phyloP scores from a whole-genome alignment of 2,329 filamentous ascomycete species.

The Mycosphaerella sp. region DNA sequence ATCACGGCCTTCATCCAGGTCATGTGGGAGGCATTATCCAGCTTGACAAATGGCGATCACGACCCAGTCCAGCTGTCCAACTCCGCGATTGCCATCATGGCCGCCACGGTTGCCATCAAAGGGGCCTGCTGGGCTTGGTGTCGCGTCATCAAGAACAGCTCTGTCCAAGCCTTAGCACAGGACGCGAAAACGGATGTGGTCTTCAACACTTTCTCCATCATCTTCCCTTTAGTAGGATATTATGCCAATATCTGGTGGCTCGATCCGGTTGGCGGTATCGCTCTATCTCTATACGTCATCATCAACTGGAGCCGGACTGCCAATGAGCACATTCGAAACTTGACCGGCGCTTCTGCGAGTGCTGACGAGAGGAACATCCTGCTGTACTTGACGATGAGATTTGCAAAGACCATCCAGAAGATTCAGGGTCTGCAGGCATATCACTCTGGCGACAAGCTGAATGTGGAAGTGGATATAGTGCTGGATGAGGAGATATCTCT shows the following conservation, averaged over 20 bases:
- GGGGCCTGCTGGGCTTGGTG: slow-evolving; percentile 82
- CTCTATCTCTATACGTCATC: slow-evolving; percentile 74
- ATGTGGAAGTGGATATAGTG: slow-evolving; percentile 77
- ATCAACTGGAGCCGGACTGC: slow-evolving; percentile 71
- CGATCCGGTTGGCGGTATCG: slow-evolving; percentile 69
- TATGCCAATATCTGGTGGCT: slow-evolving; percentile 77
- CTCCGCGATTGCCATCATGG: slow-evolving; percentile 73
- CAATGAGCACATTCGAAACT: slow-evolving; percentile 69
- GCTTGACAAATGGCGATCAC: slow-evolving; percentile 56
- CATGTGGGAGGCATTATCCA: slow-evolving; percentile 61
- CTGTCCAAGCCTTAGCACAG: slow-evolving; percentile 70
- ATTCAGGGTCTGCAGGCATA: slow-evolving; percentile 83
- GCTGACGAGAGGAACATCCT: slow-evolving; percentile 79
- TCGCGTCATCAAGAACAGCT: slow-evolving; percentile 76
- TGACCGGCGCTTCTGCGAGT: slow-evolving; percentile 71
- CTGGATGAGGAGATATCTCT: slow-evolving; percentile 69
- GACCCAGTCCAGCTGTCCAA: slow-evolving; percentile 65
- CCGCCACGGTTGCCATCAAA: slow-evolving; percentile 74
- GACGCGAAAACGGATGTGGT: slow-evolving; percentile 70
- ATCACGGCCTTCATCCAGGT: slow-evolving; percentile 79
- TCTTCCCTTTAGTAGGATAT: slow-evolving; percentile 79
- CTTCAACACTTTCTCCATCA: slow-evolving; percentile 83
- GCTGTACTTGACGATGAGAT: slow-evolving; percentile 88
- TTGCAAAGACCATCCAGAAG: slow-evolving; percentile 77
- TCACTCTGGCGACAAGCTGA: slow-evolving; percentile 77